These are phyloP conservation scores for Exophiala oligosperma DNA, from an alignment of 2,329 filamentous ascomycete species.

Conservation along the genomic window DNA sequence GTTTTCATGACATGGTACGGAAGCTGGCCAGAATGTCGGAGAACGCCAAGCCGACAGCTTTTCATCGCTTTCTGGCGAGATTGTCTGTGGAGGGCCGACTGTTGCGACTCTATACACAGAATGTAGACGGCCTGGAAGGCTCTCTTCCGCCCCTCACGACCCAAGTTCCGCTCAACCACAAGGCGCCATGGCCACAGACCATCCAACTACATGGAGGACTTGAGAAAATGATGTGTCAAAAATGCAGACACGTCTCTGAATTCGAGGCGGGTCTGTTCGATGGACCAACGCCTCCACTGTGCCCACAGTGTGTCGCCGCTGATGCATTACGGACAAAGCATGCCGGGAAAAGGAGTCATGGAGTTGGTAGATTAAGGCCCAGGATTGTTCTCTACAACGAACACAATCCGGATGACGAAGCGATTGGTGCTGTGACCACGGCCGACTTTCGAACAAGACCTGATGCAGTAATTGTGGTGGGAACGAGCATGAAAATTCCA, in stretches of 20 bases:
- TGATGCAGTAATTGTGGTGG: slow-evolving; percentile 91
- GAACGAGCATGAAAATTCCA: slow-evolving; percentile 92
- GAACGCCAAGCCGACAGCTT: slow-evolving; percentile 76
- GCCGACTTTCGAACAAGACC: slow-evolving; percentile 83
- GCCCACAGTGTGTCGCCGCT: slow-evolving; percentile 69
- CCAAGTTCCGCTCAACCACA: slow-evolving; percentile 74
- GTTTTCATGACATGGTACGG: slow-evolving; percentile 95
- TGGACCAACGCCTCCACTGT: slow-evolving; percentile 79
- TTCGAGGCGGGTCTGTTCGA: slow-evolving; percentile 80
- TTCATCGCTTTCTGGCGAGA: slow-evolving; percentile 91
- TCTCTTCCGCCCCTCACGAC: slow-evolving; percentile 77
- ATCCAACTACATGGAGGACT: slow-evolving; percentile 92
- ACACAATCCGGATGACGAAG: slow-evolving; percentile 92
- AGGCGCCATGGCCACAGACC: slow-evolving; percentile 89
- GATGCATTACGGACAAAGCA: slow-evolving; percentile 74
- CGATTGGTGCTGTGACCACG: slow-evolving; percentile 86
- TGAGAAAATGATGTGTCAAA: slow-evolving; percentile 95
- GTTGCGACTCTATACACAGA: slow-evolving; percentile 90
- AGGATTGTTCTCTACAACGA: slow-evolving; percentile 98
- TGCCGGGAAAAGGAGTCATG: slow-evolving; percentile 87
- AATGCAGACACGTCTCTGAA: slow-evolving; percentile 74
- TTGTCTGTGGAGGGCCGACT: slow-evolving; percentile 84
- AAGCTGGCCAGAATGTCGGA: slow-evolving; percentile 78
- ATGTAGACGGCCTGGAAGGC: slow-evolving; percentile 94
- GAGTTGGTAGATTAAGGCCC: slow-evolving; percentile 83